These are phyloP conservation scores for Sporothrix inflata DNA, from an alignment of 2,329 filamentous ascomycete species.

Conservation along the genomic window DNA sequence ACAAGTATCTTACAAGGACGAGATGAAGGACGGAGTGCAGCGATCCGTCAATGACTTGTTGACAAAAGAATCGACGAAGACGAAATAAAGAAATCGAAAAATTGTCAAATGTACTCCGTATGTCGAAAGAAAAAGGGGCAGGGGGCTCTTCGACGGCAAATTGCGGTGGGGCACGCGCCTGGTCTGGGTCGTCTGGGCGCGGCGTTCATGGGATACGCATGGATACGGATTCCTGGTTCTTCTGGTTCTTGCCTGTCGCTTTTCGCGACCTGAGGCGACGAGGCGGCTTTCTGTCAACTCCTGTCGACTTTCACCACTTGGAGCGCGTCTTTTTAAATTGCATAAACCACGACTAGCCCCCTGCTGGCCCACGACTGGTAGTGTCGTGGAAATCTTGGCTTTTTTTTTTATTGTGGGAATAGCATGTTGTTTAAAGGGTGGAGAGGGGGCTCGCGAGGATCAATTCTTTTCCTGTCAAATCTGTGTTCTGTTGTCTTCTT, in stretches of 20 bases:
- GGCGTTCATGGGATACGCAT: too few relatives aligned
- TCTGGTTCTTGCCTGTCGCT: too few relatives aligned
- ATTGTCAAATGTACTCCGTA: background rate
- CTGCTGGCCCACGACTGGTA: too few relatives aligned
- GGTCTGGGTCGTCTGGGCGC: too few relatives aligned
- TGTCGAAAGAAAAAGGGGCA: background rate
- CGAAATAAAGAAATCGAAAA: background rate
- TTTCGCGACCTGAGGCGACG: too few relatives aligned
- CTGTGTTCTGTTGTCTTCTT: too few relatives aligned
- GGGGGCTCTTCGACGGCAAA: background rate
- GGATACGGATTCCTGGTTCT: too few relatives aligned
- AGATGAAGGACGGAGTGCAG: too few relatives aligned
- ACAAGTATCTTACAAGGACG: too few relatives aligned
- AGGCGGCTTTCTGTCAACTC: too few relatives aligned
- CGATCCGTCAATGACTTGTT: too few relatives aligned
- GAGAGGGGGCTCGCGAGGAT: background rate
- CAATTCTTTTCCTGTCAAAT: background rate
- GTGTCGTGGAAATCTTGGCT: background rate
- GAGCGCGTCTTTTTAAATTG: background rate
- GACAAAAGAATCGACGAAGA: background rate
- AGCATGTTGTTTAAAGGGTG: background rate
- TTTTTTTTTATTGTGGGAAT: constrained; percentile 1
- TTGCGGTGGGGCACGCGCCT: background rate
- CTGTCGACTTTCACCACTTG: background rate
- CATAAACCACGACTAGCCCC: background rate